These are phyloP conservation scores for Dillenia suffruticosa DNA, from an alignment of 164 flowering plant genomes.

Conservation along the genomic window DNA sequence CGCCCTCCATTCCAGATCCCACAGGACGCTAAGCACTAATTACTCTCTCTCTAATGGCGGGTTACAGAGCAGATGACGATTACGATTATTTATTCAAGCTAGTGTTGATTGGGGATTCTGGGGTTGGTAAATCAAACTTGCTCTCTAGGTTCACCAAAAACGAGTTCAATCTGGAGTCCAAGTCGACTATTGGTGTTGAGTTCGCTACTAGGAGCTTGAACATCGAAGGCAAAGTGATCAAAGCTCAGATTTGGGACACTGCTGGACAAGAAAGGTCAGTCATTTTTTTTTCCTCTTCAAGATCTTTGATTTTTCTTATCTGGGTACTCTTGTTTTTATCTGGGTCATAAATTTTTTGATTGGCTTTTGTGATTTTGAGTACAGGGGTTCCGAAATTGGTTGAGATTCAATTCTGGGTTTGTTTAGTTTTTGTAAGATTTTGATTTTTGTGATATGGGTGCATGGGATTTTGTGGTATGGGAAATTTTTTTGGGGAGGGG, in stretches of 20 bases:
- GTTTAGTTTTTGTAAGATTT: not conserved
- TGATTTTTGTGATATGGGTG: constrained; percentile 15
- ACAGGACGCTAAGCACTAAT: no score
- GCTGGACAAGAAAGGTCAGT: constrained; percentile 47
- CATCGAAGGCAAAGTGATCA: constrained; percentile 47
- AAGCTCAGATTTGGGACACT: constrained; percentile 59
- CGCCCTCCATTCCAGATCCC: no score
- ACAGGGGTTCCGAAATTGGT: no score
- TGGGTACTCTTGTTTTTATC: no score
- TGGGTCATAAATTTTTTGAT: no score
- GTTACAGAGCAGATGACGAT: constrained; percentile 64
- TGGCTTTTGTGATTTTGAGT: no score
- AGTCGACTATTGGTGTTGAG: constrained; percentile 71
- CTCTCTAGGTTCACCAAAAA: constrained; percentile 63
- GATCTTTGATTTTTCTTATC: no score
- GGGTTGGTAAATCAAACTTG: constrained; percentile 63
- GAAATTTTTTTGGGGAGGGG: not conserved
- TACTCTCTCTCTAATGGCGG: constrained; percentile 29
- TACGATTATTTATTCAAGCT: constrained; percentile 69
- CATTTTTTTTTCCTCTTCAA: not conserved
- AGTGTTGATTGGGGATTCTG: constrained; percentile 65
- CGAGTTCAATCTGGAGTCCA: constrained; percentile 70
- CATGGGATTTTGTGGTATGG: not conserved
- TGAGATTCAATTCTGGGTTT: no score
- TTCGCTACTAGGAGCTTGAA: constrained; percentile 63